Base-by-base conservation (phyloP, 306 rosid species). In the Pyrus betulifolia region DNA sequence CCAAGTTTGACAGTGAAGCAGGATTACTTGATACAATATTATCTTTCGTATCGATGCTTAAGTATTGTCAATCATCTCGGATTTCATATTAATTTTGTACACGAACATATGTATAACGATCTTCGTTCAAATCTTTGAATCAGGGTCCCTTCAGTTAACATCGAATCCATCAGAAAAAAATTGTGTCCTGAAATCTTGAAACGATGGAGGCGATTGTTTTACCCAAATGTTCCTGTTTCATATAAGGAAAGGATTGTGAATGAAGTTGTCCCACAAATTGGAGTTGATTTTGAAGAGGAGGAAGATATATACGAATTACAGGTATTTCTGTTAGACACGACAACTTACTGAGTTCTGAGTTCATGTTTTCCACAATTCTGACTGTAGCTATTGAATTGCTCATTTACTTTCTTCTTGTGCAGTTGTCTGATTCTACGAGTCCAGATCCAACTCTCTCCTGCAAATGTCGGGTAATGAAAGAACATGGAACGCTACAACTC, bases 241-340 rank as follows among this genome's bases (percentile, higher is more conserved):
- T 81, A 74, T 74, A 68, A 76, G 78, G 87, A 88, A 23, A 60
- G 76, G 57, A 71, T 85, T 45, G 11, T 59, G 13, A 45, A 46
- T 2, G 69, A 82, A 67, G 87, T 69, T 31, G 55, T 64, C 40
- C 71, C 66, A 22, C 33, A 64, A 4, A 71, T 76, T 79, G 87
- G 85, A 19, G 58, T 83, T 67, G 52, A 81, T 14, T 88, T 81
- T 69, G 79, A 27, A 66, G 79, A 67, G 77, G 85, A 88, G 60
- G 87, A 85, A 69, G 86, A 85, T 18, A 25, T 62, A 25, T 89
- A 79, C 82, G 75, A 65, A 28, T 81, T 87, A 6, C 70, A 81
- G 85, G 91, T 87, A 82, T 45, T 54, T 77, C 10, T 51, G 74
- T 74, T 46, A 11, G 30, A 18, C 38, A 10, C 55, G 52, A 49